Percentiles rank a stretch among this genome's conserved stretches.
Conservation (phyloP, 192 early-diverging fungal genomes). For the Podochytrium sp. region DNA sequence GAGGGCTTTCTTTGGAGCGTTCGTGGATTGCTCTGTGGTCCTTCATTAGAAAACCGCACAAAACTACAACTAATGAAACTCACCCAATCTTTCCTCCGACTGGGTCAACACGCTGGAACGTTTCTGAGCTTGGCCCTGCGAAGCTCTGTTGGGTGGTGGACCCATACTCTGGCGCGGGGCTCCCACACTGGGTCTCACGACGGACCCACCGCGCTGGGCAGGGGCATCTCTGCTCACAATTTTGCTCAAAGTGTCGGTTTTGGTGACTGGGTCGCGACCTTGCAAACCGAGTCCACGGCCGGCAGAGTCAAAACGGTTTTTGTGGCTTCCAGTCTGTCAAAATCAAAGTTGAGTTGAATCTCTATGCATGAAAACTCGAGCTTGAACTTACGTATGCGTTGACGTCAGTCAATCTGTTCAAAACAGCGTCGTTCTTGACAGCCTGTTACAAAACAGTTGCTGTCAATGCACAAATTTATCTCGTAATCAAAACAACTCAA, state of each 20-base stretch:
- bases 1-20: slow-evolving; percentile 39
- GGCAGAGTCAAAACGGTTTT: slow-evolving; percentile 54
- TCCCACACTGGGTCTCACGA: too few species aligned
- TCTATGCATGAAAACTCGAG: not conserved
- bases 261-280: slow-evolving; percentile 45
- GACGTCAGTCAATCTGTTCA: slow-evolving; percentile 46
- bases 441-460: slow-evolving; percentile 23
- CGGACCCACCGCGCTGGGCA: too few species aligned
- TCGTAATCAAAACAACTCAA: slow-evolving; percentile 8
- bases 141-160: not conserved
- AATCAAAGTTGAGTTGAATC: not conserved
- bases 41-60: not conserved
- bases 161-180: too few species aligned
- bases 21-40: slow-evolving; percentile 30
- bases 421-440: slow-evolving; percentile 41
- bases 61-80: not conserved
- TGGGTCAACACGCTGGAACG: slow-evolving; percentile 34
- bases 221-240: slow-evolving; percentile 40
- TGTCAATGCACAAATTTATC: too few species aligned
- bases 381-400: slow-evolving; percentile 38
- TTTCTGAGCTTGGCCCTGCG: not conserved
- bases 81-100: slow-evolving; percentile 42
- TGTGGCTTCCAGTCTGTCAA: slow-evolving; percentile 56
- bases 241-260: slow-evolving; percentile 39
- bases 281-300: slow-evolving; percentile 52